phyloP scores from a whole-genome alignment of 2,329 filamentous ascomycete genomes.

The Arthroderma uncinatum region DNA sequence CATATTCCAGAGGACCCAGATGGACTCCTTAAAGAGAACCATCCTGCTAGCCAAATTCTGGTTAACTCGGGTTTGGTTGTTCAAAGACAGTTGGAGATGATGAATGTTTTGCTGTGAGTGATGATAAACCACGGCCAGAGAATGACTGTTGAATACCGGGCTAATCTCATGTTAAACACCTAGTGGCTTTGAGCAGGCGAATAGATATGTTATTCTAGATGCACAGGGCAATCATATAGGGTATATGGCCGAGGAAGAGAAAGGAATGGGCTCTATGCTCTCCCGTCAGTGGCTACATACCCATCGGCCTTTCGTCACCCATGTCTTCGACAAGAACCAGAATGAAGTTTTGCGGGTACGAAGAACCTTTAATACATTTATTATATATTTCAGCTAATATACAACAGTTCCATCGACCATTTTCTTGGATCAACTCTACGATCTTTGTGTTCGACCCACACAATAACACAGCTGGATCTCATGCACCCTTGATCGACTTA shows the following conservation, averaged over 20 bases:
- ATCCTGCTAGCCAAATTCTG: conserved; percentile 48
- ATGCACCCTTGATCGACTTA: conserved; percentile 30
- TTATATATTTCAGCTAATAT: not conserved
- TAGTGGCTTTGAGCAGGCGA: conserved; percentile 54
- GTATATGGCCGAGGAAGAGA: conserved; percentile 53
- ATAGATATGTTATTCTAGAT: conserved; percentile 55
- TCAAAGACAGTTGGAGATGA: conserved; percentile 53
- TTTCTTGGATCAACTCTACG: conserved; percentile 51
- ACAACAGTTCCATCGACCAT: conserved; percentile 48
- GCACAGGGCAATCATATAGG: conserved; percentile 52
- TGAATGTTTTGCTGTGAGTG: conserved; percentile 49
- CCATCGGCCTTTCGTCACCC: conserved; percentile 53
- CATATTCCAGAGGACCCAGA: conserved; percentile 51
- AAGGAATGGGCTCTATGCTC: conserved; percentile 46
- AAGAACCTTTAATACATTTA: not conserved
- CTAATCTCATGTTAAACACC: conserved; percentile 1
- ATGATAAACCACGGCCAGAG: not conserved
- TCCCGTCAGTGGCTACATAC: conserved; percentile 51
- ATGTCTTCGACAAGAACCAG: conserved; percentile 52
- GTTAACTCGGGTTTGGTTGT: conserved; percentile 52
- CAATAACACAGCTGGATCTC: conserved; percentile 23
- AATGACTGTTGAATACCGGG: not conserved
- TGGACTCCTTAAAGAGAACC: conserved; percentile 46
- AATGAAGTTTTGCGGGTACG: conserved; percentile 47
- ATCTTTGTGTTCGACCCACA: conserved; percentile 48